These are phyloP conservation scores for Paecilomyces sp. DNA, from an alignment of 2,329 filamentous ascomycete species.

Conservation along the genomic window DNA sequence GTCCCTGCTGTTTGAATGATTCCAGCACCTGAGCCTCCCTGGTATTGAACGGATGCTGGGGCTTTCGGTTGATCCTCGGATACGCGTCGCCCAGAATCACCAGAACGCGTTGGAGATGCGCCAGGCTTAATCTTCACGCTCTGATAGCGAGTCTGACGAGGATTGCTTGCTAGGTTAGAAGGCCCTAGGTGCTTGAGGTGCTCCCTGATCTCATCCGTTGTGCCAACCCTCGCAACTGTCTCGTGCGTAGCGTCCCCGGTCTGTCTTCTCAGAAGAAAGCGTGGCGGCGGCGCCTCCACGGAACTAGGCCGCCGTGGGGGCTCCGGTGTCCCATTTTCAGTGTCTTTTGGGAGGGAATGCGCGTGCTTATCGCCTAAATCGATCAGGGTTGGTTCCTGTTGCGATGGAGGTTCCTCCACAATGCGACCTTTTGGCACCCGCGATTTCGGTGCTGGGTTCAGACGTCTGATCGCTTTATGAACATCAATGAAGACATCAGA, in stretches of 20 bases:
- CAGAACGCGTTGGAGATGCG: constrained; percentile 23
- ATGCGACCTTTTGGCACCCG: constrained; percentile 55
- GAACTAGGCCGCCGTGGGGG: constrained; percentile 22
- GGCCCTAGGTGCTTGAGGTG: constrained; percentile 59
- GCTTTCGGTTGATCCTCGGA: constrained; percentile 26
- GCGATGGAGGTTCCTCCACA: constrained; percentile 39
- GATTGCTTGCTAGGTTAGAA: constrained; percentile 55
- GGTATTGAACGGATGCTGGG: constrained; percentile 29
- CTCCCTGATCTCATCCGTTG: constrained; percentile 49
- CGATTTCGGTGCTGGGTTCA: constrained; percentile 74
- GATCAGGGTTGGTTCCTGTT: constrained; percentile 29
- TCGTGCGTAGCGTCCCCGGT: constrained; percentile 22
- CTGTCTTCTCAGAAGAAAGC: constrained; percentile 33
- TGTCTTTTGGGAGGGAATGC: constrained; percentile 14
- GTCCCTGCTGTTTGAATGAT: constrained; percentile 47
- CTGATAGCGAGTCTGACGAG: constrained; percentile 54
- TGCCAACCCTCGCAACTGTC: constrained; percentile 40
- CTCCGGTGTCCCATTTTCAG: constrained; percentile 9
- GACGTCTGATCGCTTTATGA: constrained; percentile 90
- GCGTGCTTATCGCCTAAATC: constrained; percentile 42
- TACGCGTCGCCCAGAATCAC: constrained; percentile 35
- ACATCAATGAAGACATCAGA: constrained; percentile 98
- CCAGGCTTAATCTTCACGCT: constrained; percentile 61
- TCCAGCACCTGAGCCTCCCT: constrained; percentile 48
- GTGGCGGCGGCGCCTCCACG: constrained; percentile 26